These are phyloP conservation scores for Solanum stenotomum DNA, from an alignment of 257 asterid genomes.

Conservation along the genomic window DNA sequence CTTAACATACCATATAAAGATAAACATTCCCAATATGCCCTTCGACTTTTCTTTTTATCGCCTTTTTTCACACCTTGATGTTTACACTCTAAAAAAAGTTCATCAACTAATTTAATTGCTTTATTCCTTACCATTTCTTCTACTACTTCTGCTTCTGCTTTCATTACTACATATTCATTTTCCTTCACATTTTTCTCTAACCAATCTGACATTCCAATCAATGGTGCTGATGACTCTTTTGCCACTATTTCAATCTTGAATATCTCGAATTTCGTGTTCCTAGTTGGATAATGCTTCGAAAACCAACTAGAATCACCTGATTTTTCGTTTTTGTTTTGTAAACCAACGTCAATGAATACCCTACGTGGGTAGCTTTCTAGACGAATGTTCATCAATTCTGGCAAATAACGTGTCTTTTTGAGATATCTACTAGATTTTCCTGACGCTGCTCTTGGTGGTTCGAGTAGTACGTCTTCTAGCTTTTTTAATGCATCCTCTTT, in stretches of 20 bases:
- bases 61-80: constrained; percentile 35
- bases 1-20: constrained; percentile 67
- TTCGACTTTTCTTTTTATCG: constrained; percentile 23
- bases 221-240: constrained; percentile 1
- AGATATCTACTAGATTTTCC: constrained; percentile 21
- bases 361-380: constrained; percentile 30
- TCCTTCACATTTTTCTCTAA: constrained; percentile 36
- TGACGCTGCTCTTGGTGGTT: constrained; percentile 34
- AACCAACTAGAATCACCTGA: constrained; percentile 35
- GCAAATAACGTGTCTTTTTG: constrained; percentile 22
- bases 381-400: constrained; percentile 30
- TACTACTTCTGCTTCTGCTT: constrained; percentile 72
- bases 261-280: constrained; percentile 28
- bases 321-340: not conserved
- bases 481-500: constrained; percentile 14
- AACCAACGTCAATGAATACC: constrained; percentile 23
- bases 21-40: constrained; percentile 87
- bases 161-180: constrained; percentile 76
- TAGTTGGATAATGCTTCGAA: constrained; percentile 31
- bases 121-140: constrained; percentile 54
- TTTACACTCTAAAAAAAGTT: constrained; percentile 67
- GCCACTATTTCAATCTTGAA: constrained; percentile 21
- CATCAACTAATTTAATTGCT: constrained; percentile 54
- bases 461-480: constrained; percentile 28
- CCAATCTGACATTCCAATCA: constrained; percentile 43